Base-by-base conservation (phyloP, 495 filamentous ascomycete genomes). In the Extremus antarcticus region DNA sequence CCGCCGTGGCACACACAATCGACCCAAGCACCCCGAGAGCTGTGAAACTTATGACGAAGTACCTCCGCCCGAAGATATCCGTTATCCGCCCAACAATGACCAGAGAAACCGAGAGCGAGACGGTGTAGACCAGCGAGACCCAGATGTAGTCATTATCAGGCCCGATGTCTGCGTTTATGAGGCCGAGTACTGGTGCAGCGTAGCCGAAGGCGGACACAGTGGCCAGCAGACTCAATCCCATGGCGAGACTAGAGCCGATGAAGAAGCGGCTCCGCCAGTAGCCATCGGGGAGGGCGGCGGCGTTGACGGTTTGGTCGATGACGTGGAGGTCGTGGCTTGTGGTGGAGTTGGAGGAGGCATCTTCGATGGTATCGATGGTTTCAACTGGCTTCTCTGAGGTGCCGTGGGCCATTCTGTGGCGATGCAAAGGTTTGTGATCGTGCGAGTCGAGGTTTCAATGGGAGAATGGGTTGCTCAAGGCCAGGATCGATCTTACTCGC, bases 41-140 rank as follows among this genome's bases (percentile, higher is more conserved):
- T 23, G 57, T 57, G 20, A 63, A 65, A 15, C 41, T 51, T 10
- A 69, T 60, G 41, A 67, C 51, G 25, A 65, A 47, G 39, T 53
- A 64, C 21, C 65, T 54, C 13, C 68, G 65, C 35, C 68, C 66
- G 43, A 67, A 70, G 22, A 70, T 68, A 41, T 69, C 68, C 38
- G 56, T 58, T 20, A 70, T 47, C 3, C 61, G 57, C 24, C 68
- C 68, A 24, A 66, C 63, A 25, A 68, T 54, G 20, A 66, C 55
- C 55, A 68, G 60, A 22, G 50, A 53, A 16, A 69, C 59, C 15
- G 68, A 54, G 3, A 58, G 59, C 10, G 56, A 43, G 11, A 66
- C 41, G 1, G 52, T 59, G 53, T 65, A 68, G n/a, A 54, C 52
- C 21, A 63, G 58, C 19, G 66, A 52, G 43, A 70, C 59, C 68